Percentiles rank a stretch among this genome's conserved stretches.
These are phyloP conservation scores for Aureoboletus auriporus DNA, from an alignment of 768 basidiomycete species.

Conservation along the genomic window DNA sequence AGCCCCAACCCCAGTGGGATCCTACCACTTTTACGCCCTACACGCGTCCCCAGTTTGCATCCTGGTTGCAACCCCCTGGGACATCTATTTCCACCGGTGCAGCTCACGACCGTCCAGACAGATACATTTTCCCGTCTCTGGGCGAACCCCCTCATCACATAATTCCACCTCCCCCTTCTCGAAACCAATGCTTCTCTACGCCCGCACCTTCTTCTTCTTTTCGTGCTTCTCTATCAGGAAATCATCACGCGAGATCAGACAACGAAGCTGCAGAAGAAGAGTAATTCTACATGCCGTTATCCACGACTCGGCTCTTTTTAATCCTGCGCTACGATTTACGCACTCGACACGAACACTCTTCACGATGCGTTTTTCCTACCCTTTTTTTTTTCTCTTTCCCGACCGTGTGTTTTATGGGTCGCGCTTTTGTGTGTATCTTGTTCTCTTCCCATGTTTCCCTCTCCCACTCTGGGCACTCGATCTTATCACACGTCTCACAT, in stretches of 20 bases:
- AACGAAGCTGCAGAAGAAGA: slow-evolving; percentile 14
- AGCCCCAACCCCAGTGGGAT: slow-evolving; percentile 68
- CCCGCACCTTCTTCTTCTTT: slow-evolving; percentile 11
- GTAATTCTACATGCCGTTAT: slow-evolving; percentile 20
- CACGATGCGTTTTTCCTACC: slow-evolving; percentile 14
- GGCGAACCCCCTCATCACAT: slow-evolving; percentile 17
- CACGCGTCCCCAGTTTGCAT: slow-evolving; percentile 35
- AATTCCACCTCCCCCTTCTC: slow-evolving; percentile 16
- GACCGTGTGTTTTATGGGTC: not conserved
- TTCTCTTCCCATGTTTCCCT: not conserved
- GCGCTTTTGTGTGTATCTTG: slow-evolving; percentile 2
- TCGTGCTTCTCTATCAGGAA: slow-evolving; percentile 12
- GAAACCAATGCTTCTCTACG: slow-evolving; percentile 10
- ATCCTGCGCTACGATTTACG: slow-evolving; percentile 17
- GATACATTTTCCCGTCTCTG: slow-evolving; percentile 11
- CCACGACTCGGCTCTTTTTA: not conserved
- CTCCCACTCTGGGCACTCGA: not conserved
- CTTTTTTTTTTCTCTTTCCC: not conserved
- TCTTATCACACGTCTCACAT: slow-evolving; percentile 17
- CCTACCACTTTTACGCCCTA: slow-evolving; percentile 35
- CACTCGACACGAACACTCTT: slow-evolving; percentile 15
- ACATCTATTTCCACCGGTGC: slow-evolving; percentile 16
- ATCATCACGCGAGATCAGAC: slow-evolving; percentile 17
- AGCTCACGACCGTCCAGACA: slow-evolving; percentile 15
- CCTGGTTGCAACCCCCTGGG: slow-evolving; percentile 28